Percentiles rank a stretch among this genome's conserved stretches.
Conservation (phyloP, 192 early-diverging fungal species). For the Backusella australiensis region DNA sequence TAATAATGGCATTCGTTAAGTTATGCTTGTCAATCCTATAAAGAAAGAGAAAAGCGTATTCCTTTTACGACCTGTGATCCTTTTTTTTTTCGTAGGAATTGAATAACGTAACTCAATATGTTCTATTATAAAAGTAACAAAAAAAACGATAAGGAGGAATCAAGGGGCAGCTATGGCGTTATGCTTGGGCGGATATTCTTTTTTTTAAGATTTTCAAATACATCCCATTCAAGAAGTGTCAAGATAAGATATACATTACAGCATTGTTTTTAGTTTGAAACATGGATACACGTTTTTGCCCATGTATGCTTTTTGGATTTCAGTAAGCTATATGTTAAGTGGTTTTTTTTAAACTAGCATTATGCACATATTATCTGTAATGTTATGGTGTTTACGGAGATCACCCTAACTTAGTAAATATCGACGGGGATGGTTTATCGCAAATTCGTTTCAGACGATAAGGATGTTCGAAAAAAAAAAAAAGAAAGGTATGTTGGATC, state of each 20-base stretch:
- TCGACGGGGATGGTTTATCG: neutral
- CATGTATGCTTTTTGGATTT: neutral
- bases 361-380: neutral
- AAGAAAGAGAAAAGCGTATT: neutral
- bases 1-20: neutral
- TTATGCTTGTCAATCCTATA: neutral
- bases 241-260: neutral
- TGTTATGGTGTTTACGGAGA: neutral
- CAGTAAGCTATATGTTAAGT: neutral
- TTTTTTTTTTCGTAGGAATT: neutral
- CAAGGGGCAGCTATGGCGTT: neutral
- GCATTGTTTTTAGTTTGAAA: neutral
- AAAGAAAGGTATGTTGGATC: neutral
- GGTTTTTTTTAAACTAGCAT: neutral
- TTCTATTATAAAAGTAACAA: neutral
- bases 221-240: neutral
- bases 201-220: neutral
- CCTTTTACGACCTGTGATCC: neutral
- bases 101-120: neutral
- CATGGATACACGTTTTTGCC: neutral
- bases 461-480: neutral
- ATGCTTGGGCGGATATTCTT: neutral
- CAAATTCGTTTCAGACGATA: neutral
- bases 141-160: neutral
- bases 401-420: neutral